Evolutionary conservation across 306 rosid species (phyloP).

Genomic region (Lathyrus sativus): DNA sequence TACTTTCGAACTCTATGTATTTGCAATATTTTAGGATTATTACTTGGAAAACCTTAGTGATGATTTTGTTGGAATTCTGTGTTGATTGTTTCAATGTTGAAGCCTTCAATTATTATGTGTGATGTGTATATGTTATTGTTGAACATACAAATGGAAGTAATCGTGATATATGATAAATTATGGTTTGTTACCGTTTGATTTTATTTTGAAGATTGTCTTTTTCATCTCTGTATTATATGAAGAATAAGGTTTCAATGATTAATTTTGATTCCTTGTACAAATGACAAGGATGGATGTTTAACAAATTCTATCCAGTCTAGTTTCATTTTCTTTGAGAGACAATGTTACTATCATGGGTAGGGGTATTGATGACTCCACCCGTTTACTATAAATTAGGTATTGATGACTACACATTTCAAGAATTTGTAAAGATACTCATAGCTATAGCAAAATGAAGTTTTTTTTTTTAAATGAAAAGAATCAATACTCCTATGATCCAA

Average conservation of each 20-base stretch:
- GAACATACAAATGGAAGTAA: conserved; percentile 3
- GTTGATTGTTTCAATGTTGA: conserved; percentile 26
- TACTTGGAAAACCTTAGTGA: background rate
- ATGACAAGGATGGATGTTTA: background rate
- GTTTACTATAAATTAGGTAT: background rate
- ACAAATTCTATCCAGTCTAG: background rate
- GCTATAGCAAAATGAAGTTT: no score
- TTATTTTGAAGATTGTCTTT: background rate
- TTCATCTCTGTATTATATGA: background rate
- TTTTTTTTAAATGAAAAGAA: no score
- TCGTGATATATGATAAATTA: background rate
- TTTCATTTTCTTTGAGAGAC: conserved; percentile 10
- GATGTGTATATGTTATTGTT: background rate
- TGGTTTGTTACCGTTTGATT: background rate
- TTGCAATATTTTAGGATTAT: conserved; percentile 19
- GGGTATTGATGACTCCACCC: background rate
- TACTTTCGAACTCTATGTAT: conserved; percentile 31
- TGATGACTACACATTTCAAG: no score
- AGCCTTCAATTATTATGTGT: conserved; percentile 3
- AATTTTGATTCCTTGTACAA: background rate
- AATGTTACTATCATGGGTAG: conserved; percentile 2
- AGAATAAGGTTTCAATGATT: conserved; percentile 18
- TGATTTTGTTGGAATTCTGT: conserved; percentile 9
- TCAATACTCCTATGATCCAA: background rate
- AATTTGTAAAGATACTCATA: no score